Evolutionary conservation across 2,329 filamentous ascomycete species (phyloP), one percentile per base, ranked within the genome.

Genomic region (Aspergillus fumigatiaffinis): DNA sequence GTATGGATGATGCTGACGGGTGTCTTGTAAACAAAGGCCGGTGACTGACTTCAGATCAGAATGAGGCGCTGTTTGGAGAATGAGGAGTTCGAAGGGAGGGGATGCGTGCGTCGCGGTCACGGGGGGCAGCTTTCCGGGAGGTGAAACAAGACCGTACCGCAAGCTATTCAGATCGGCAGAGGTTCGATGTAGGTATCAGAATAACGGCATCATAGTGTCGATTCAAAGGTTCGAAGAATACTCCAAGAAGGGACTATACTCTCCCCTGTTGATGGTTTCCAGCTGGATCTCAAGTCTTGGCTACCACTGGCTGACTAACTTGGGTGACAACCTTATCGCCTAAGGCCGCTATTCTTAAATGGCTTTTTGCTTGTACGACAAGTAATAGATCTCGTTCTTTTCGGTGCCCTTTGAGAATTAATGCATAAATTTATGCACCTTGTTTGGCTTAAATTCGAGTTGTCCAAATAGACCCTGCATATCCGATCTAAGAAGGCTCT

Each of bases 251-350:
- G 54, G 51, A 52, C 46, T 54, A 50, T 48, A 51, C 56, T 52
- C 51, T 35, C 55, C 51, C 51, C 56, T 38, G 53, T 26, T 32
- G 50, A 53, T 54, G 52, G 55, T 61, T 61, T 61, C 60, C 57
- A 55, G 51, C 51, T 25, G 42, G 53, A 44, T 47, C 54, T 51
- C 49, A 38, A 51, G 55, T 42, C 58, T 59, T 59, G 56, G 56
- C 55, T 41, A 42, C 21, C 52, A 48, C 50, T 52, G 48, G 62
- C 60, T 64, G 60, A 64, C 62, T 64, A 64, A 64, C 58, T 55
- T 38, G 9, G 25, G 25, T 21, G 5, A 47, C 44, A 47, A 26
- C 32, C 41, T 50, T 57, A 49, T 49, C 42, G 61, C 59, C 61
- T 61, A 29, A 60, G 59, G 56, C 52, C 49, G 38, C 52, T 21